Percentiles rank a stretch among this genome's conserved stretches.
These are phyloP conservation scores for Gossypium laxum DNA, from an alignment of 441 rosid genomes.

Conservation along the genomic window DNA sequence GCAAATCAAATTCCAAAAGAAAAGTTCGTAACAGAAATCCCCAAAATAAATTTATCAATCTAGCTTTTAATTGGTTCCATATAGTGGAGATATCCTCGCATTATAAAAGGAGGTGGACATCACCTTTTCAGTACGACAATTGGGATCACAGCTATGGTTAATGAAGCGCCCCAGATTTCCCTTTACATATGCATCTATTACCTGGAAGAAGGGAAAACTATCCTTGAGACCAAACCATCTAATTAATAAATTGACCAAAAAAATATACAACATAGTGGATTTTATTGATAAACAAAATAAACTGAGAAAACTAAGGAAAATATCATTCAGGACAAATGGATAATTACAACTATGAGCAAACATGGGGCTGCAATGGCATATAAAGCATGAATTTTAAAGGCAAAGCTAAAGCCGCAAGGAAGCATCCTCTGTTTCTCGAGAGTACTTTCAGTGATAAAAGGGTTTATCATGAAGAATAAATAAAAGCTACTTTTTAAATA, in stretches of 20 bases:
- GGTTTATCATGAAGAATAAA: slow-evolving; percentile 4
- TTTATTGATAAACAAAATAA: background rate
- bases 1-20: background rate
- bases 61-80: slow-evolving; percentile 1
- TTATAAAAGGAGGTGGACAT: background rate
- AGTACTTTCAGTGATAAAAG: background rate
- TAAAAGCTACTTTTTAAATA: background rate
- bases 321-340: background rate
- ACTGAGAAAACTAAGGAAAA: background rate
- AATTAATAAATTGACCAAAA: slow-evolving; percentile 15
- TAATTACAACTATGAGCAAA: background rate
- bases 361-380: background rate
- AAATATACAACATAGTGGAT: background rate
- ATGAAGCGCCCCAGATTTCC: slow-evolving; percentile 97
- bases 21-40: background rate
- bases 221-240: slow-evolving; percentile 1
- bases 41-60: background rate
- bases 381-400: background rate
- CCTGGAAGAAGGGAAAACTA: slow-evolving; percentile 38
- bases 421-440: background rate
- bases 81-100: background rate
- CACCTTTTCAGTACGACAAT: slow-evolving; percentile 95
- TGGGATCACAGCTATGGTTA: slow-evolving; percentile 96
- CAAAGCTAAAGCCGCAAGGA: background rate
- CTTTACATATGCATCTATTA: slow-evolving; percentile 87